phyloP scores from a whole-genome alignment of 345 rosid genomes.

The Chamaenerion angustifolium region DNA sequence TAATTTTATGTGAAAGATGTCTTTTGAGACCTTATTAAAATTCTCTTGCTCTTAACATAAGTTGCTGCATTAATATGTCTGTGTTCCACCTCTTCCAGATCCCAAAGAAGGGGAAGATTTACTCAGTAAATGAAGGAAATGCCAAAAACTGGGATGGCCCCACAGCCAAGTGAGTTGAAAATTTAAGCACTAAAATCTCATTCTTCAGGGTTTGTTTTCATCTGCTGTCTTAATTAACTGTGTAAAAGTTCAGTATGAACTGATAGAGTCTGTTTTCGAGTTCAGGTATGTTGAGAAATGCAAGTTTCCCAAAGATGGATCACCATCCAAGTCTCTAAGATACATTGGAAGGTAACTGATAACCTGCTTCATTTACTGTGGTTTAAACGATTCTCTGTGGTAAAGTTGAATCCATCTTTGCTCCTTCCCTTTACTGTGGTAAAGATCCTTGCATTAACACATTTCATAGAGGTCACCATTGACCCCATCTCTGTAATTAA shows the following conservation, averaged over 20 bases:
- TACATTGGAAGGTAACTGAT: conserved; percentile 74
- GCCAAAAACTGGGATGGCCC: conserved; percentile 94
- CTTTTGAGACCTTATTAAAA: background rate
- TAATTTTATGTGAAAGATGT: background rate
- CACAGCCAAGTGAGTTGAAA: conserved; percentile 54
- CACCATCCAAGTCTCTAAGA: conserved; percentile 77
- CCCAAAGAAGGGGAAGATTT: conserved; percentile 86
- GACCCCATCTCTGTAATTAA: too few relatives aligned
- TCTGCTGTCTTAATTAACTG: too few relatives aligned
- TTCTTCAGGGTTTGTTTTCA: too few relatives aligned
- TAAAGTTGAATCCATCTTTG: too few relatives aligned
- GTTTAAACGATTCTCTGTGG: too few relatives aligned
- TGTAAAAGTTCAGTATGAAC: background rate
- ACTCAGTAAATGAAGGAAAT: conserved; percentile 98
- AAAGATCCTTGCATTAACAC: too few relatives aligned
- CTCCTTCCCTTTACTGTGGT: too few relatives aligned
- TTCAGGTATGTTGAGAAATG: conserved; percentile 79
- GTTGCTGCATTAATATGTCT: background rate
- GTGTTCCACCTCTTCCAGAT: conserved; percentile 27
- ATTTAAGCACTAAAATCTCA: too few relatives aligned
- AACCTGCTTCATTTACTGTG: background rate
- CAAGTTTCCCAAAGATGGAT: conserved; percentile 91
- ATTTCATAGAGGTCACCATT: too few relatives aligned
- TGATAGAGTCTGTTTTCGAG: conserved; percentile 2
- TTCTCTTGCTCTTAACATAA: background rate